Evolutionary conservation across 139 green algal species (phyloP), one percentile per base, ranked within the genome.

Genomic region (Pleodorina starrii): DNA sequence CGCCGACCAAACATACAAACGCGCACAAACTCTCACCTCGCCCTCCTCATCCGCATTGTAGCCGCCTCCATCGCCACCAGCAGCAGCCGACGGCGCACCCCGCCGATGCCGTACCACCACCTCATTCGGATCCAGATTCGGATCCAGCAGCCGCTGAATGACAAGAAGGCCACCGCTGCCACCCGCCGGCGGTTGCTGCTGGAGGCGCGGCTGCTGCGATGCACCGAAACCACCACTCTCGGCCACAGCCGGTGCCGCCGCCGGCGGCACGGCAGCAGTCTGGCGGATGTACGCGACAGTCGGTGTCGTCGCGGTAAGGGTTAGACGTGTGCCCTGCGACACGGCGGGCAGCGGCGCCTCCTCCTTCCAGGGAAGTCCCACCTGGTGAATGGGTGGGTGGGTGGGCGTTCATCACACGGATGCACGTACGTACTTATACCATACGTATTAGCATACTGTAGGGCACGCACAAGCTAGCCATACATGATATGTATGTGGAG

Each of bases 301-400:
- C 44, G 74, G 74, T 1, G 44, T 2, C 1, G 44, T 43, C 0
- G 74, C 74, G 9, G 74, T 82, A 27, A 82, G 23, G 1, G 25
- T 66, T 11, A 82, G 44, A 27, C 27, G 74, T 23, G 74, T 42
- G 44, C 74, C 74, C 27, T 42, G 44, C 10, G 25, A n/a, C n/a
- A n/a, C 16, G 44, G 48, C 74, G 9, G 74, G 42, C 44, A 66
- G 74, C 10, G 74, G 43, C 9, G 44, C 5, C 27, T 23, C 11
- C 44, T 82, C 74, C 44, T 43, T 27, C 74, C 74, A 82, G 44
- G 44, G 19, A 5, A 82, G 23, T 25, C 74, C 74, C 25, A 82
- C 44, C 74, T 82, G 74, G n/a, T n/a, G n/a, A n/a, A n/a, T n/a
- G n/a, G n/a, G n/a, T n/a, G n/a, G n/a, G n/a, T n/a, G n/a, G n/a